Conservation (phyloP, 73 alveolate genomes). For the Diophrys appendiculata region DNA sequence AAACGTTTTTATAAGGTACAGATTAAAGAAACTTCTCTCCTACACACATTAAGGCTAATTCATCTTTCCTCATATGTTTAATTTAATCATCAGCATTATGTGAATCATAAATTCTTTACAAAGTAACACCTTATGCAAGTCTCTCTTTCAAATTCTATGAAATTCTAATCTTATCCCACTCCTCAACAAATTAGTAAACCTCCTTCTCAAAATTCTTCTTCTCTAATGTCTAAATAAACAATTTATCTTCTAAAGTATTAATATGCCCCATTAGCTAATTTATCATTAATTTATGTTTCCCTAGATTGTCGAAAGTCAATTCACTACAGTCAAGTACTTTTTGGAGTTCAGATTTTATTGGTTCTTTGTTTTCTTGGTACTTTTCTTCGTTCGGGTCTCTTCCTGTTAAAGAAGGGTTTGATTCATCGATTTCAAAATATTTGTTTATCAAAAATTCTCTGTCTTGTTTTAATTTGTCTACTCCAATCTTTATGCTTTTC, state of each 20-base stretch:
- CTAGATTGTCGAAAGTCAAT: conserved; percentile 15
- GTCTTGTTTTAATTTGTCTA: neutral
- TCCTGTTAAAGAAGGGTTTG: too few relatives aligned
- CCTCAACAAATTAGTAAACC: conserved; percentile 25
- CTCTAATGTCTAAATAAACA: conserved; percentile 24
- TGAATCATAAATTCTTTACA: too few relatives aligned
- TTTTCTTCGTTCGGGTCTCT: too few relatives aligned
- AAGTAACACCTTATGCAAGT: too few relatives aligned
- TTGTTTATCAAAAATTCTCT: conserved; percentile 4
- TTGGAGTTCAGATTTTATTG: too few relatives aligned
- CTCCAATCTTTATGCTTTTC: neutral
- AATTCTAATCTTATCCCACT: conserved; percentile 41
- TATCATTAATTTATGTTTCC: conserved; percentile 21
- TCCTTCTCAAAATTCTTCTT: conserved; percentile 38
- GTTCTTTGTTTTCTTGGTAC: too few relatives aligned
- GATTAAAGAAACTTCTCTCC: conserved; percentile 26
- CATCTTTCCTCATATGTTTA: conserved; percentile 35
- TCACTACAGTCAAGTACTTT: conserved; percentile 6
- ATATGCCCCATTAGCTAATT: conserved; percentile 26
- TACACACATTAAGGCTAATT: conserved; percentile 26
- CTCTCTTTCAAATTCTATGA: too few relatives aligned
- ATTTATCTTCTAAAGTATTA: conserved; percentile 32
- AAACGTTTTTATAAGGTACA: conserved; percentile 11
- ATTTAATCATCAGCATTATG: too few relatives aligned
- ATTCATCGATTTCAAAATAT: neutral